These are phyloP conservation scores for Carallia brachiata DNA, from an alignment of 345 rosid species.

Conservation along the genomic window DNA sequence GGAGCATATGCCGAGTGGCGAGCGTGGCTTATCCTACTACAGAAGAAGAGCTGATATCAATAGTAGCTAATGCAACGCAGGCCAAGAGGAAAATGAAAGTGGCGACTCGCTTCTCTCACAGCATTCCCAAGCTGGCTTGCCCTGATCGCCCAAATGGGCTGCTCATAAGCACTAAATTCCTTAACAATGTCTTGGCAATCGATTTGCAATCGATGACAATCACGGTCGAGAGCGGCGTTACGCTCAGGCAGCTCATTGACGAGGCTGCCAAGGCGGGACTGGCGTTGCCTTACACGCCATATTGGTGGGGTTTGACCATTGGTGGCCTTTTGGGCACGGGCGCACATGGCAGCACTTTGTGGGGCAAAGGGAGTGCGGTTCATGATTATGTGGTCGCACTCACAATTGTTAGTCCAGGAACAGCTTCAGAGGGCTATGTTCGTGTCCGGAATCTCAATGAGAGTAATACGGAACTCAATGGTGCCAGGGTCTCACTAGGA, in stretches of 20 bases:
- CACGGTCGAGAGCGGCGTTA: too few relatives aligned
- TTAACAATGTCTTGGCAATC: constrained; percentile 36
- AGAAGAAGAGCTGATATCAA: constrained; percentile 51
- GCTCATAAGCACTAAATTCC: constrained; percentile 68
- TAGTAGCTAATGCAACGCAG: constrained; percentile 52
- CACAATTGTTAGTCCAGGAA: constrained; percentile 56
- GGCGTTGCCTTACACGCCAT: too few relatives aligned
- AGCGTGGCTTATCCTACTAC: constrained; percentile 54
- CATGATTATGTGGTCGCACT: constrained; percentile 40
- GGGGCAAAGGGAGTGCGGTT: too few relatives aligned
- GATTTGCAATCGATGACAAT: neutral
- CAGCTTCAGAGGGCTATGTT: constrained; percentile 44
- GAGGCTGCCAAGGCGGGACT: too few relatives aligned
- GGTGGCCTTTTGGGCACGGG: too few relatives aligned
- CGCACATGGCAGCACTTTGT: too few relatives aligned
- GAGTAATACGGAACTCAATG: constrained; percentile 41
- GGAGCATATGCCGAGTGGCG: constrained; percentile 55
- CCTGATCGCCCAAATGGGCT: constrained; percentile 55
- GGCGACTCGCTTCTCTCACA: constrained; percentile 63
- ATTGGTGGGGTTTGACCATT: constrained; percentile 21
- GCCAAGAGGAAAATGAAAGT: constrained; percentile 60
- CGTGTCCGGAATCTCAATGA: constrained; percentile 42
- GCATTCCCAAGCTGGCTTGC: constrained; percentile 71
- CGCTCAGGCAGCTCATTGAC: too few relatives aligned
- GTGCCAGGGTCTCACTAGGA: constrained; percentile 73